phyloP scores from a whole-genome alignment of 192 early-diverging fungal genomes.

The Backusella psychrophila region DNA sequence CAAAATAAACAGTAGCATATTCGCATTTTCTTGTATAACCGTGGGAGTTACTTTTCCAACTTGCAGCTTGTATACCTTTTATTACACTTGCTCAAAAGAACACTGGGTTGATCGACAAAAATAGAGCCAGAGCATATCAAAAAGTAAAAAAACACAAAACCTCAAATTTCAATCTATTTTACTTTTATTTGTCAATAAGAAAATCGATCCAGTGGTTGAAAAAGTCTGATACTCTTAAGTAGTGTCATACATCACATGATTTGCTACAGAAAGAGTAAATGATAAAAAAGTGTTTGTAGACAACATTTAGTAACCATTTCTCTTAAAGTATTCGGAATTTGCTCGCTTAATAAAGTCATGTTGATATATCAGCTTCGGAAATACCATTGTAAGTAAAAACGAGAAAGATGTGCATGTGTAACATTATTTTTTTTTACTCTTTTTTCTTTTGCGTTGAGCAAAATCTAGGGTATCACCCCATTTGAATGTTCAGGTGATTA shows the following conservation, averaged over 20 bases:
- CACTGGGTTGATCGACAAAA: background rate
- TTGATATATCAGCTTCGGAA: background rate
- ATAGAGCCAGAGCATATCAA: too few relatives aligned
- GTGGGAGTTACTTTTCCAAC: background rate
- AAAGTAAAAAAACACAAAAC: background rate
- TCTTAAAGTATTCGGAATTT: background rate
- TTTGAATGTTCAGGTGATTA: background rate
- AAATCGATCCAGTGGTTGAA: background rate
- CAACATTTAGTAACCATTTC: background rate
- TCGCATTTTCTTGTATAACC: background rate
- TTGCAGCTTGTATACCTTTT: background rate
- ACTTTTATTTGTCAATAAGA: background rate
- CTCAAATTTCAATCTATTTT: background rate
- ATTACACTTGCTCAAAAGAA: background rate
- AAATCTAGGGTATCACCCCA: background rate
- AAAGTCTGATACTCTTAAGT: background rate
- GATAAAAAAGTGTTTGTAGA: background rate
- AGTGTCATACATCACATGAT: background rate
- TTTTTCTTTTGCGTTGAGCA: background rate
- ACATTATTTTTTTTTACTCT: background rate
- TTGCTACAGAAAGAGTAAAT: background rate
- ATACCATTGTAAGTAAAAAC: background rate
- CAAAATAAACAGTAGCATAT: background rate
- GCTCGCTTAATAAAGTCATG: background rate
- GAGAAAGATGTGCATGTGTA: background rate